These are phyloP conservation scores for Penicillium samsonianum DNA, from an alignment of 495 filamentous ascomycete genomes.

Conservation along the genomic window DNA sequence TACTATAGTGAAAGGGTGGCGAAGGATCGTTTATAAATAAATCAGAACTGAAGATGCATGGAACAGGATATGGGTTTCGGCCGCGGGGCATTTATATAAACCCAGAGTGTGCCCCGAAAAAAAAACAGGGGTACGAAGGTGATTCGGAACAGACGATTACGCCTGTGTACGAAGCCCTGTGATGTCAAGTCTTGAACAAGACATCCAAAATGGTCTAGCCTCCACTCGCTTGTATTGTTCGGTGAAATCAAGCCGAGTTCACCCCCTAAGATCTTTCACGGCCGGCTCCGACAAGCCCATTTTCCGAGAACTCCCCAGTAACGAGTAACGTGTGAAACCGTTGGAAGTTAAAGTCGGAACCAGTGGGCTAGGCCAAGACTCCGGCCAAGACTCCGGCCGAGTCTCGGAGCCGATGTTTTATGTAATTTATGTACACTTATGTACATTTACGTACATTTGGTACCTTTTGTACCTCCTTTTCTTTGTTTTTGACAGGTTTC, in stretches of 20 bases:
- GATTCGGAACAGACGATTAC: constrained; percentile 20
- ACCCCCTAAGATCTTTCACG: constrained; percentile 32
- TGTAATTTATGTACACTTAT: neutral
- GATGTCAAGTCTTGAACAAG: constrained; percentile 17
- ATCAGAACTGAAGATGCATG: neutral
- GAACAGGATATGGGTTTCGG: constrained; percentile 13
- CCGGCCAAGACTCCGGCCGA: constrained; percentile 27
- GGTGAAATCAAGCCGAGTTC: constrained; percentile 35
- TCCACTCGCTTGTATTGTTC: constrained; percentile 13
- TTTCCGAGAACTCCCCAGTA: constrained; percentile 13
- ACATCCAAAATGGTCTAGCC: constrained; percentile 5
- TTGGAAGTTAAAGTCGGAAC: constrained; percentile 20
- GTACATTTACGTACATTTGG: too few relatives aligned
- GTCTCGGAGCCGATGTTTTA: constrained; percentile 31
- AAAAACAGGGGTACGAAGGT: constrained; percentile 13
- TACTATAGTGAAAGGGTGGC: constrained; percentile 1
- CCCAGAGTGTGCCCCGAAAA: constrained; percentile 6
- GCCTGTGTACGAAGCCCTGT: constrained; percentile 19
- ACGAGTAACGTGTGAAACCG: constrained; percentile 18
- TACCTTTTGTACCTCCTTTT: neutral
- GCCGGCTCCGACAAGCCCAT: constrained; percentile 34
- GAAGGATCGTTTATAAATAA: constrained; percentile 9
- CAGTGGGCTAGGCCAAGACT: constrained; percentile 19
- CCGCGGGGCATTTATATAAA: constrained; percentile 20
- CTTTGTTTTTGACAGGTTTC: neutral